phyloP scores from a whole-genome alignment of 192 early-diverging fungal genomes.

The Spinellus fusiger region DNA sequence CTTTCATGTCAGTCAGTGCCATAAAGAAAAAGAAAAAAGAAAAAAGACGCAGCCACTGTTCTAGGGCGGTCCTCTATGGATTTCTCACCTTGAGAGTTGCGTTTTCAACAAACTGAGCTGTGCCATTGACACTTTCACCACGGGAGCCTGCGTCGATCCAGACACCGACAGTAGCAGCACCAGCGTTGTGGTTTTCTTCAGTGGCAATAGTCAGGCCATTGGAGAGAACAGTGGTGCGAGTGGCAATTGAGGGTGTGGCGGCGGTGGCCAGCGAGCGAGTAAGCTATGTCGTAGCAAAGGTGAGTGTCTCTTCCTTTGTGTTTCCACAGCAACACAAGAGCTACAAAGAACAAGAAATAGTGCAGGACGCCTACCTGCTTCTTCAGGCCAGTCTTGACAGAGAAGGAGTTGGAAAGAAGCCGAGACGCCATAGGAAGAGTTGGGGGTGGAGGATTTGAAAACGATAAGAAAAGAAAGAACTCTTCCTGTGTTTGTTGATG shows the following conservation, averaged over 20 bases:
- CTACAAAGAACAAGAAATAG: background rate
- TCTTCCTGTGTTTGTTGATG: no score
- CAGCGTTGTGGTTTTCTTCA: constrained; percentile 65
- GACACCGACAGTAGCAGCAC: constrained; percentile 84
- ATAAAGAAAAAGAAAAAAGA: no score
- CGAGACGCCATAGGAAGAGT: constrained; percentile 15
- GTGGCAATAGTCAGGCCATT: constrained; percentile 81
- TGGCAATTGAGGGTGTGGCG: constrained; percentile 31
- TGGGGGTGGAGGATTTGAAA: constrained; percentile 8
- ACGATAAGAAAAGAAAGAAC: background rate
- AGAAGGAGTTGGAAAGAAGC: constrained; percentile 26
- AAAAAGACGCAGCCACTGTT: no score
- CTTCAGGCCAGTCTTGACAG: constrained; percentile 3
- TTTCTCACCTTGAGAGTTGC: constrained; percentile 90
- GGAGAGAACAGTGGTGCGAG: constrained; percentile 61
- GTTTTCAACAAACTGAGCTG: constrained; percentile 95
- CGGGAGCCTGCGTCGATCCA: constrained; percentile 85
- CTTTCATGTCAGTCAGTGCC: background rate
- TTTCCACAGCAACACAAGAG: background rate
- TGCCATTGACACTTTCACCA: constrained; percentile 80
- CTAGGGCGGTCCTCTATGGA: no score
- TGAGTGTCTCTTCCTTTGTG: background rate
- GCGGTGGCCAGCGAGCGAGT: constrained; percentile 47
- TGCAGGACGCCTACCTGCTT: constrained; percentile 17
- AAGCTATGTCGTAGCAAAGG: constrained; percentile 23